Percentiles rank a stretch among this genome's conserved stretches.
Conservation (phyloP, 441 rosid species). For the Bruguiera hainesii region DNA sequence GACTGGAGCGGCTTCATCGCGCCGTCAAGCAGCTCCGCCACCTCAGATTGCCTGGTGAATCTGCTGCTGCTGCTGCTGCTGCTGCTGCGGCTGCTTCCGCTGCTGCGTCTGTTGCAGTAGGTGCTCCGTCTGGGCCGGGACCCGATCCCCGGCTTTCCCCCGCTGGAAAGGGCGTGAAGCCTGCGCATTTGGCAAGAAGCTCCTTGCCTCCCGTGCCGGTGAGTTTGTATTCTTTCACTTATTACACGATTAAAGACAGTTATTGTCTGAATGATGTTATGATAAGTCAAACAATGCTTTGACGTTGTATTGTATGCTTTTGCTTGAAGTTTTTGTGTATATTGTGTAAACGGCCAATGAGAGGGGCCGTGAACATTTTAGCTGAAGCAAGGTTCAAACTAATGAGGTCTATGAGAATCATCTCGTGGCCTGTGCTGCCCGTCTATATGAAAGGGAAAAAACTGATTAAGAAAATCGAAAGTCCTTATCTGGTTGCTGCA, state of each 20-base stretch:
- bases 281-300: too few relatives aligned
- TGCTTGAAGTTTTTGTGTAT: too few relatives aligned
- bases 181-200: conserved; percentile 37
- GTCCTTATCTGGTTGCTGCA: neutral
- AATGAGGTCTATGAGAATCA: too few relatives aligned
- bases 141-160: conserved; percentile 52
- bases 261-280: too few relatives aligned
- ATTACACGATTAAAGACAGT: too few relatives aligned
- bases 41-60: conserved; percentile 63
- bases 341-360: too few relatives aligned
- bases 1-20: conserved; percentile 71
- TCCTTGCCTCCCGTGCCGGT: conserved; percentile 50
- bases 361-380: too few relatives aligned
- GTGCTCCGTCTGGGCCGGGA: conserved; percentile 31
- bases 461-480: too few relatives aligned
- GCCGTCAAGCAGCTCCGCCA: conserved; percentile 77
- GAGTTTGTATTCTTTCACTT: conserved; percentile 17
- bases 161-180: conserved; percentile 40
- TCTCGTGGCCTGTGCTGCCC: too few relatives aligned
- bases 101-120: conserved; percentile 11
- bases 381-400: too few relatives aligned
- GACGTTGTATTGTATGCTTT: too few relatives aligned
- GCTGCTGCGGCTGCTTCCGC: conserved; percentile 12
- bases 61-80: conserved; percentile 22
- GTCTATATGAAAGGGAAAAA: too few relatives aligned